phyloP scores from a whole-genome alignment of 805 yeast genomes.

The Candida mattraensis region DNA sequence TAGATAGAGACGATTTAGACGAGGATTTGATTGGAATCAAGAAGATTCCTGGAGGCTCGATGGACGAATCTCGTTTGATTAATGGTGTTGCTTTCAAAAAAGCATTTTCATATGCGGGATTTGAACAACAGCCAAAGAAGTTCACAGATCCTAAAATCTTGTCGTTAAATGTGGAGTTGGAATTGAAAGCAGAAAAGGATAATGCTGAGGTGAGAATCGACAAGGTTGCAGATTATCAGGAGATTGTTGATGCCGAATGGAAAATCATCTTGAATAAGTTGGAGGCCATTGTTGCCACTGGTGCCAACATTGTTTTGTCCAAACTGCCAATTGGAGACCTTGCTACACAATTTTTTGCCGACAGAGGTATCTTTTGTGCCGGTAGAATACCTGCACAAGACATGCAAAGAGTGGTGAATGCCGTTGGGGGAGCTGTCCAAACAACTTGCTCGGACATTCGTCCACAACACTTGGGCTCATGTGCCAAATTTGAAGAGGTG shows the following conservation, averaged over 20 bases:
- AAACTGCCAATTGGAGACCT: constrained; percentile 96
- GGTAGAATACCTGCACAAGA: constrained; percentile 91
- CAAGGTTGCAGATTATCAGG: constrained; percentile 91
- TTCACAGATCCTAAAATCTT: constrained; percentile 80
- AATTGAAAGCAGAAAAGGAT: constrained; percentile 96
- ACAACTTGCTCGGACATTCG: constrained; percentile 71
- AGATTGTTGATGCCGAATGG: constrained; percentile 99
- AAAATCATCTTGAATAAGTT: constrained; percentile 84
- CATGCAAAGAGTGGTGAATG: constrained; percentile 86
- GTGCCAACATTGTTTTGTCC: constrained; percentile 90
- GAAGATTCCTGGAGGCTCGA: constrained; percentile 92
- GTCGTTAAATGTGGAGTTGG: constrained; percentile 87
- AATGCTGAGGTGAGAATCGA: constrained; percentile 97
- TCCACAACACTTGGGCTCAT: constrained; percentile 76
- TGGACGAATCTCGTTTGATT: constrained; percentile 87
- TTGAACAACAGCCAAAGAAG: constrained; percentile 95
- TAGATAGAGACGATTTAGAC: constrained; percentile 83
- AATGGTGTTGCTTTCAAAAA: constrained; percentile 97
- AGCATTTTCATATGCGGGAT: constrained; percentile 97
- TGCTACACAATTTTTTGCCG: constrained; percentile 99
- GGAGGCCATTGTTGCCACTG: constrained; percentile 76
- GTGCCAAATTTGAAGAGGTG: constrained; percentile 83
- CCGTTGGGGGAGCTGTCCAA: constrained; percentile 92
- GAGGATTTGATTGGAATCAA: constrained; percentile 92
- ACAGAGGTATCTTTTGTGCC: constrained; percentile 93